Evolutionary conservation across 208 protist species (phyloP), one percentile per base, ranked within the genome.

Genomic region (Leishmania martiniquensis): DNA sequence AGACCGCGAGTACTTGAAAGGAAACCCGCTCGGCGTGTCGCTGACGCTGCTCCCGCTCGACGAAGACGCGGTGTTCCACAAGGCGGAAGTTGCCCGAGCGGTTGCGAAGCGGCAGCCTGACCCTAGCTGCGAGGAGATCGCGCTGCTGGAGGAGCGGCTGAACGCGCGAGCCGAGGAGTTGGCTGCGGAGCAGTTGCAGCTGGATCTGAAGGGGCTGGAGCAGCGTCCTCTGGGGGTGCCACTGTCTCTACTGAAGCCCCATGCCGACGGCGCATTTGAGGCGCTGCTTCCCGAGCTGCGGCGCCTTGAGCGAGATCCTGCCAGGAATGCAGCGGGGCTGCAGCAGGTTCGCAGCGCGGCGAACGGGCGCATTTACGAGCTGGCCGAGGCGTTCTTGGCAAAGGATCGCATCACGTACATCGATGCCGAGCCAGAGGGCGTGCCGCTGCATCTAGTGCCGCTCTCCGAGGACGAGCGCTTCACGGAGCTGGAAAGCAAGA

Each of bases 161-260:
- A 95, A 95, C 68, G 85, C 85, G 25, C 88, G 88, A n/a, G 89
- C 87, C 9, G 86, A 93, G 63, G 86, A 78, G 52, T 73, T 97
- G 29, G 93, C 93, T 5, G 60, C 69, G 20, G 73, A 81, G 49
- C 90, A 95, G 73, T 77, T 90, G 62, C 63, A 72, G 37, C 75
- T 89, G 42, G 93, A 96, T 68, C 66, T 94, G 22, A 59, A 76
- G 9, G 83, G 83, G 1, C 82, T 96, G n/a, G 85, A 89, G n/a
- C 73, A 65, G 45, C 45, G 75, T 4, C 93, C 90, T 22, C 74
- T 87, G 0, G 89, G 91, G n/a, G 93, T 97, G 51, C 93, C 93
- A n/a, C 71, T 95, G 22, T 42, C 71, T 20, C 73, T 95, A 42
- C 86, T 97, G 60, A 71, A 89, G n/a, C 90, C 86, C 2, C 91